Conservation (phyloP, 805 yeast genomes). For the Candida broadrunensis region DNA sequence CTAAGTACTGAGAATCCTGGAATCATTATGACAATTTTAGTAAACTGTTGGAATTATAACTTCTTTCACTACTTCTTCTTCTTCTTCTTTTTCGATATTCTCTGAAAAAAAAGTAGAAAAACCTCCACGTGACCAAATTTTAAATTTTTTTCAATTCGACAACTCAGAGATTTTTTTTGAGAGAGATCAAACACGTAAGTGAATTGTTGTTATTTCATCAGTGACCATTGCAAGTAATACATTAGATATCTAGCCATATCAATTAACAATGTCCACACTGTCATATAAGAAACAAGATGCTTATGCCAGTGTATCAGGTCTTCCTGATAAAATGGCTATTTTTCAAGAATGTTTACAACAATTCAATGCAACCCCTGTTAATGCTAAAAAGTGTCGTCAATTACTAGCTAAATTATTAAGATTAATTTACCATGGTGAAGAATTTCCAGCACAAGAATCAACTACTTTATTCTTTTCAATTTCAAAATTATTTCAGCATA, state of each 20-base stretch:
- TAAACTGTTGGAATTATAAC: too few species aligned
- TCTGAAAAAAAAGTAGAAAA: too few species aligned
- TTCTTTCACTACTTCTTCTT: too few species aligned
- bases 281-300: conserved; percentile 84
- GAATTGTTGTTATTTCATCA: not conserved
- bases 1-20: not conserved
- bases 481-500: conserved; percentile 92
- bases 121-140: too few species aligned
- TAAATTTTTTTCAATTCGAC: not conserved
- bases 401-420: conserved; percentile 80
- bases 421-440: conserved; percentile 80
- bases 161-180: not conserved
- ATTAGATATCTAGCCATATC: too few species aligned
- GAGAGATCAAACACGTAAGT: not conserved
- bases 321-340: conserved; percentile 95
- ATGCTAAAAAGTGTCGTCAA: conserved; percentile 81
- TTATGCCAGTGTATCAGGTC: conserved; percentile 47
- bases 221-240: too few species aligned
- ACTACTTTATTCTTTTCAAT: conserved; percentile 91
- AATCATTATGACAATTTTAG: not conserved
- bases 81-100: too few species aligned
- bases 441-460: conserved; percentile 84
- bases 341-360: conserved; percentile 93
- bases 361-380: conserved; percentile 87
- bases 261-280: conserved; percentile 65